Base-by-base conservation (phyloP, 495 filamentous ascomycete genomes). In the Talaromyces trachyspermus region DNA sequence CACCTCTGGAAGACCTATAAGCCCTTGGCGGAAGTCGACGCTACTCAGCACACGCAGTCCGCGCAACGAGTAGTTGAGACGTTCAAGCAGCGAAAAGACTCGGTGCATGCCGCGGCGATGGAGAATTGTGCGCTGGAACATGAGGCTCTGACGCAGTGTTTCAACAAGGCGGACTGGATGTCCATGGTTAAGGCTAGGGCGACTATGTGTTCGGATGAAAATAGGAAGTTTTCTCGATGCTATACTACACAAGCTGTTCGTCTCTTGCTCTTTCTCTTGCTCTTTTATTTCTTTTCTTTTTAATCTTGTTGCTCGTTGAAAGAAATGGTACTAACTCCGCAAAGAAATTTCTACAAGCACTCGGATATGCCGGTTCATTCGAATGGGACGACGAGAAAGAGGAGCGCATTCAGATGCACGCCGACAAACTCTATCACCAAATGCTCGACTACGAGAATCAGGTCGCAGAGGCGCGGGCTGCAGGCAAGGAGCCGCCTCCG, bases 41-140 rank as follows among this genome's bases (percentile, higher is more conserved):
- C 70, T 19, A 71, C 77, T 27, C 57, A 58, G 25, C 35, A 56
- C 18, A 54, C 56, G 35, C 63, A 59, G 23, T 85, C 84, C 57
- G 80, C 79, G 24, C 80, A 90, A 35, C 77, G 85, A 59, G 79
- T 96, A 48, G 71, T 95, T 22, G 86, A 89, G 42, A 79, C 76
- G 18, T 89, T 83, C 74, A 95, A 95, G 64, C 77, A 86, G 58
- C 85, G 88, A 49, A 85, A 83, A 55, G 77, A 77, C 15, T 71
- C 76, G 45, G 88, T 97, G 44, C 85, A 86, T 15, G 74, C 77
- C 15, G 87, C 86, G 6, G 92, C 92, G 11, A 69, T 95, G 53
- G 94, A 97, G 69, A 98, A 96, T 62, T 98, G 92, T 69, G 84
- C 88, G 0, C 52, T 87, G 45, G 89, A 96, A 65, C 85, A 95